These are phyloP conservation scores for Bipolaris cookei DNA, from an alignment of 2,329 filamentous ascomycete species.

Conservation along the genomic window DNA sequence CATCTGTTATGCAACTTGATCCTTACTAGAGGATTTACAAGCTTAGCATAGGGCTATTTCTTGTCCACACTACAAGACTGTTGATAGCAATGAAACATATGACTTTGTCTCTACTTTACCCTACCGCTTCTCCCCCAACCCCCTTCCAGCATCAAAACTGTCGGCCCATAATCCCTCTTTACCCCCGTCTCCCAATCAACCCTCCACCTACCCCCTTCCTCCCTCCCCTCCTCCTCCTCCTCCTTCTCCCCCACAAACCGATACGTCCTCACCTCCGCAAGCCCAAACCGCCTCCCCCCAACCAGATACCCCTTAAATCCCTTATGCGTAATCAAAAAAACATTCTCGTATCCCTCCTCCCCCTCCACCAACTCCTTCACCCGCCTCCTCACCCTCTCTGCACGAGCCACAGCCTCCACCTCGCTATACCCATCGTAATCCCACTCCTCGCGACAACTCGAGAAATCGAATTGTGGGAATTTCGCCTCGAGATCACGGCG, in stretches of 20 bases:
- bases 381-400: constrained; percentile 22
- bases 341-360: constrained; percentile 11
- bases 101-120: not conserved
- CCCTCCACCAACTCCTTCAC: constrained; percentile 11
- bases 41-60: not conserved
- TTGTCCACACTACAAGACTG: not conserved
- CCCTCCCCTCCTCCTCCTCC: not conserved
- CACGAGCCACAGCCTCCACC: constrained; percentile 16
- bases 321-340: constrained; percentile 28
- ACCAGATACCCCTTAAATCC: constrained; percentile 28
- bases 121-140: not conserved
- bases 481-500: constrained; percentile 14
- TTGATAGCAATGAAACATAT: not conserved
- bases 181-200: constrained; percentile 18
- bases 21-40: not conserved
- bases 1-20: not conserved
- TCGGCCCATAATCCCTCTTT: constrained; percentile 30
- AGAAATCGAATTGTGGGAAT: constrained; percentile 30
- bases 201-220: constrained; percentile 13
- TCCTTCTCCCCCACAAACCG: constrained; percentile 25
- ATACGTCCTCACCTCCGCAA: constrained; percentile 24
- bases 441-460: constrained; percentile 21
- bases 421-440: constrained; percentile 20
- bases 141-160: constrained; percentile 19
- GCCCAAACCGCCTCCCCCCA: constrained; percentile 22